A percentile compares a stretch with the other conserved stretches of the same genome.
Conservation (phyloP, 1,139 yeast genomes). For the Suzukiozyma palmioleophila region DNA sequence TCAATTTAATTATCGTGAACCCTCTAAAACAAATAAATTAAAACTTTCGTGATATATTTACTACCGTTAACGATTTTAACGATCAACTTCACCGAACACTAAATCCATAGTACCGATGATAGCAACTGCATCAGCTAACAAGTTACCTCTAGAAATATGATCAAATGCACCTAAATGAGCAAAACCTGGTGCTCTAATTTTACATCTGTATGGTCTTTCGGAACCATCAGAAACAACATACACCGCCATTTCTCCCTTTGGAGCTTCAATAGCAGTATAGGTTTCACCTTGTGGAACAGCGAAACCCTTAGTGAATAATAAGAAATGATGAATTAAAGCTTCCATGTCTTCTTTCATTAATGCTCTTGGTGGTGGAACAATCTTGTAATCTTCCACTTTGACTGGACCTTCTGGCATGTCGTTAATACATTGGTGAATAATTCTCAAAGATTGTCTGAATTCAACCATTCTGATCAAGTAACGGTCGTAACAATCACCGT, state of each 20-base stretch:
- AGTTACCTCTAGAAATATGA: conserved; percentile 80
- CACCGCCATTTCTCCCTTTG: conserved; percentile 94
- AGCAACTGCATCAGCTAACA: conserved; percentile 90
- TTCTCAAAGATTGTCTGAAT: conserved; percentile 86
- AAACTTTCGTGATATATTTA: too few relatives aligned
- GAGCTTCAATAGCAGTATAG: conserved; percentile 89
- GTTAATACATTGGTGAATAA: conserved; percentile 84
- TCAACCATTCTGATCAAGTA: conserved; percentile 87
- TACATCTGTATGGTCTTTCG: conserved; percentile 89
- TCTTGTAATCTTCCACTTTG: conserved; percentile 86
- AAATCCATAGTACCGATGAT: conserved; percentile 94
- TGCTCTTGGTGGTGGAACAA: conserved; percentile 77
- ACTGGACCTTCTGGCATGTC: conserved; percentile 93
- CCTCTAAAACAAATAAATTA: too few relatives aligned
- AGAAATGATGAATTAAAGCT: conserved; percentile 84
- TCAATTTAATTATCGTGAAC: neutral
- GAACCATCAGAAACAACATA: conserved; percentile 85
- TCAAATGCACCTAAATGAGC: conserved; percentile 88
- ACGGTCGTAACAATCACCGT: conserved; percentile 91
- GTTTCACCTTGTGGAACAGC: conserved; percentile 91
- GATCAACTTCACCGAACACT: conserved; percentile 92
- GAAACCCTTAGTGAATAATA: conserved; percentile 83
- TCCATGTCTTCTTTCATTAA: conserved; percentile 93
- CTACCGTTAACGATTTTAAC: neutral
- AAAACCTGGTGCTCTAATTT: conserved; percentile 91